Evolutionary conservation across 1,284 basidiomycete species (phyloP).

Genomic region (Apiotrichum sp.): DNA sequence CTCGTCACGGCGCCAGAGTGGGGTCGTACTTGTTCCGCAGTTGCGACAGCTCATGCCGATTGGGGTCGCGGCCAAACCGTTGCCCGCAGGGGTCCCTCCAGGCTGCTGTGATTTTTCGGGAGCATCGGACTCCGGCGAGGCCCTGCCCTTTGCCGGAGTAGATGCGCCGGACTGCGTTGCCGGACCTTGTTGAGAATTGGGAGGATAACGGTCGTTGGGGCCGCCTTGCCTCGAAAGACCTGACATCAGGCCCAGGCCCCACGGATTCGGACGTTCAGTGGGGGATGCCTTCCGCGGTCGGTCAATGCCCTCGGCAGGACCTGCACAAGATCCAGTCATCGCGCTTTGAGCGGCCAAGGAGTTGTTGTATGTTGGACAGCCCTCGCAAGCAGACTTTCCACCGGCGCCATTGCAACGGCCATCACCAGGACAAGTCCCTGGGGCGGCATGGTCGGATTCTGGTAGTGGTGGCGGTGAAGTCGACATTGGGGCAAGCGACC

Average conservation of each 20-base stretch:
- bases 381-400: constrained; percentile 79
- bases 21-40: constrained; percentile 89
- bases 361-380: constrained; percentile 93
- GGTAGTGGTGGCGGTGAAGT: constrained; percentile 19
- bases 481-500: constrained; percentile 23
- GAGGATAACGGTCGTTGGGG: neutral
- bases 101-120: constrained; percentile 7
- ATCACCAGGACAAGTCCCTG: constrained; percentile 86
- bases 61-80: constrained; percentile 47
- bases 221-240: neutral
- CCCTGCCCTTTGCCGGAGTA: constrained; percentile 2
- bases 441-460: constrained; percentile 25
- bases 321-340: neutral
- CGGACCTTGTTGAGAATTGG: neutral
- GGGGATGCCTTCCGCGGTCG: constrained; percentile 18
- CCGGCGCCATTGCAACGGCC: constrained; percentile 92
- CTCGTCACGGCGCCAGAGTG: constrained; percentile 87
- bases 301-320: constrained; percentile 41
- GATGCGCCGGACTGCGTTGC: neutral
- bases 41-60: constrained; percentile 85
- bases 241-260: constrained; percentile 18
- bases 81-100: constrained; percentile 18
- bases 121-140: constrained; percentile 17
- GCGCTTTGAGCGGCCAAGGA: constrained; percentile 32
- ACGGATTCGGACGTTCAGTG: constrained; percentile 11